phyloP scores from a whole-genome alignment of 768 basidiomycete species.

The Lactarius hengduanensis region DNA sequence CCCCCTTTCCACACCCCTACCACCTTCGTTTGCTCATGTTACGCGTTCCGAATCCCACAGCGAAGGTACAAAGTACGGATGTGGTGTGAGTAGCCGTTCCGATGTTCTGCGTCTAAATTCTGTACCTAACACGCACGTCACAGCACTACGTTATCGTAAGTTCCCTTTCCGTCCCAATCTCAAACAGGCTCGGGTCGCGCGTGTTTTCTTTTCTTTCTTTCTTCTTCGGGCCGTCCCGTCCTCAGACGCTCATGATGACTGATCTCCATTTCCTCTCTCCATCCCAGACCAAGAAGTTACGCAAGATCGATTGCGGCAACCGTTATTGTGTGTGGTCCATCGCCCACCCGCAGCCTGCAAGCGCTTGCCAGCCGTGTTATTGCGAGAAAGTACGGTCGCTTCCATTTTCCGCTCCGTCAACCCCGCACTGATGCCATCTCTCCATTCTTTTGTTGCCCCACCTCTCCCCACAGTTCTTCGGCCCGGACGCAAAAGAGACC shows the following conservation, averaged over 20 bases:
- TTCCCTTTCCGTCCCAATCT: conserved; percentile 23
- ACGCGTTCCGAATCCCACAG: conserved; percentile 40
- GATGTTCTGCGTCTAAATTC: conserved; percentile 31
- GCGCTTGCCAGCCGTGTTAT: conserved; percentile 39
- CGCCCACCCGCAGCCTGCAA: conserved; percentile 38
- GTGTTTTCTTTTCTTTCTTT: conserved; percentile 3
- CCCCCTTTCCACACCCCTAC: conserved; percentile 16
- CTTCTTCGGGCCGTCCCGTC: conserved; percentile 16
- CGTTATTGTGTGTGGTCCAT: conserved; percentile 43
- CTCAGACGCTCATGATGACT: conserved; percentile 14
- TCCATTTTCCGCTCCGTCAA: conserved; percentile 14
- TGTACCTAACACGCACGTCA: conserved; percentile 24
- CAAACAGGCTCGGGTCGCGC: conserved; percentile 15
- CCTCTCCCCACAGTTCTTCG: conserved; percentile 54
- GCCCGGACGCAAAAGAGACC: conserved; percentile 66
- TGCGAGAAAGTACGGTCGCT: conserved; percentile 42
- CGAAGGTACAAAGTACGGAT: conserved; percentile 73
- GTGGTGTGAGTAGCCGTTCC: conserved; percentile 46
- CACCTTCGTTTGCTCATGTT: conserved; percentile 33
- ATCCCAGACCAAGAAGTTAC: conserved; percentile 48
- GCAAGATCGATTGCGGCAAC: conserved; percentile 55
- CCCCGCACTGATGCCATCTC: conserved; percentile 15
- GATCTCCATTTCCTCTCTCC: conserved; percentile 15
- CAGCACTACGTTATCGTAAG: conserved; percentile 71
- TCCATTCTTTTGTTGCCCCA: conserved; percentile 14